A percentile compares a stretch with the other conserved stretches of the same genome.
phyloP scores from a whole-genome alignment of 2,329 filamentous ascomycete genomes.

The Phyllosticta capitalensis region DNA sequence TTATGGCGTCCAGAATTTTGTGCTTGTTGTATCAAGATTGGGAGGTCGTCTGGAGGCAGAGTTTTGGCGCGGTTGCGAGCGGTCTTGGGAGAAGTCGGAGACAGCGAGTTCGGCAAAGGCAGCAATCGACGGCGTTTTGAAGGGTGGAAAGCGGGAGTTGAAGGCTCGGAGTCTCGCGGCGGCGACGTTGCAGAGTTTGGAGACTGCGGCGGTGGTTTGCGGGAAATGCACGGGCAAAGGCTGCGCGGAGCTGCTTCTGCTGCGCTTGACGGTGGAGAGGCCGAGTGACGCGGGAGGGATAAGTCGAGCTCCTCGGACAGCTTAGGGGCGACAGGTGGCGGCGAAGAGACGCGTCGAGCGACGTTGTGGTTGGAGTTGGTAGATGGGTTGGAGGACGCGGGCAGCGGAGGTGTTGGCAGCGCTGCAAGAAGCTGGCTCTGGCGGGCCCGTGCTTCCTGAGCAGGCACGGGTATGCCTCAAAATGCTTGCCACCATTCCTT shows the following conservation, averaged over 20 bases:
- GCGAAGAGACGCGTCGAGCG: not conserved
- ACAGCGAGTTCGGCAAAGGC: not conserved
- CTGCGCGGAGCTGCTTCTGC: not conserved
- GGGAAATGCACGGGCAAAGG: not conserved
- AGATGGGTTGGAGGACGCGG: not conserved
- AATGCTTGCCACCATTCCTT: too few species aligned
- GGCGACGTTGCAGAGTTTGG: not conserved
- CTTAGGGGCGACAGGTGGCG: not conserved
- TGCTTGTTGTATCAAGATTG: not conserved
- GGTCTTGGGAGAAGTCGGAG: not conserved
- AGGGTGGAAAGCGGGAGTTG: not conserved
- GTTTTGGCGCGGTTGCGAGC: not conserved
- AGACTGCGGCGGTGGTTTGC: not conserved
- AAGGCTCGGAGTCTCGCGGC: not conserved
- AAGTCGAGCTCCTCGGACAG: not conserved
- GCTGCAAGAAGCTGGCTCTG: not conserved
- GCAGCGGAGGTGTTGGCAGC: not conserved
- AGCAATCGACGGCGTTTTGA: not conserved
- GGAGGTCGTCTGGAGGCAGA: not conserved
- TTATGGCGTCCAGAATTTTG: not conserved
- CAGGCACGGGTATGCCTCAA: too few species aligned
- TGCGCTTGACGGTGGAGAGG: not conserved
- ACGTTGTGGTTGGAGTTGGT: not conserved
- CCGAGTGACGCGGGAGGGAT: not conserved
- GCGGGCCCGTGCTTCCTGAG: not conserved